Base-by-base conservation (phyloP, 805 yeast species). In the Kodamaea hsintzibuensis region DNA sequence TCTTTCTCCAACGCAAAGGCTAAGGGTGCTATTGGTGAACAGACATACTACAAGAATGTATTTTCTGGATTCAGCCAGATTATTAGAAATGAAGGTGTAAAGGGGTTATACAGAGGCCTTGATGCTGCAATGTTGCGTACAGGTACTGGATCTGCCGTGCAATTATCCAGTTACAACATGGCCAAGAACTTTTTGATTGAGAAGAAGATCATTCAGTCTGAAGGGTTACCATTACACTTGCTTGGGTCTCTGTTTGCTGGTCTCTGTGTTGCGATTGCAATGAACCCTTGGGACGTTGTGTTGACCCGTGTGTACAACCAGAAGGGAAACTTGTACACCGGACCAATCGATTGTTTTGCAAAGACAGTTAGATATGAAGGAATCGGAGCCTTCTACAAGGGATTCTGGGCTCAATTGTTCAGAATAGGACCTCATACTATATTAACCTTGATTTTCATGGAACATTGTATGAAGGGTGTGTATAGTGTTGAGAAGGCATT, bases 201-300 rank as follows among this genome's bases (percentile, higher is more conserved):
- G 61, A 76, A 82, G 27, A 27, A 51, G 19, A 37, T 85, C 14
- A 75, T 86, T 54, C 68, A 69, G 4, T 88, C 87, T 42, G 90
- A 92, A 33, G 80, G 92, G 1, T 55, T 75, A 18, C 76, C 79
- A 1, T 73, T 89, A 56, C 97, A 91, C 68, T 78, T 93, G 57
- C 64, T 80, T 9, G 83, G 97, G 1, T 83, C 91, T 43, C 83
- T 92, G 0, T 73, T 81, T 58, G 86, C 97, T 7, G 99, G 99
- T 45, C 68, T 91, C 42, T 97, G 97, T 62, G 98, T 95, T 33
- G 92, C 96, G 50, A 77, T 92, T 17, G 96, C 90, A 33, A 93
- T 95, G 98, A 95, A 92, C 69, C 98, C 99, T 13, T 91, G 97
- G 83, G 99, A 95, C 71, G 98, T 95, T 45, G 81, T 95, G 50